Evolutionary conservation across 192 early-diverging fungal genomes (phyloP).

Genomic region (Irineochytrium annulatum): DNA sequence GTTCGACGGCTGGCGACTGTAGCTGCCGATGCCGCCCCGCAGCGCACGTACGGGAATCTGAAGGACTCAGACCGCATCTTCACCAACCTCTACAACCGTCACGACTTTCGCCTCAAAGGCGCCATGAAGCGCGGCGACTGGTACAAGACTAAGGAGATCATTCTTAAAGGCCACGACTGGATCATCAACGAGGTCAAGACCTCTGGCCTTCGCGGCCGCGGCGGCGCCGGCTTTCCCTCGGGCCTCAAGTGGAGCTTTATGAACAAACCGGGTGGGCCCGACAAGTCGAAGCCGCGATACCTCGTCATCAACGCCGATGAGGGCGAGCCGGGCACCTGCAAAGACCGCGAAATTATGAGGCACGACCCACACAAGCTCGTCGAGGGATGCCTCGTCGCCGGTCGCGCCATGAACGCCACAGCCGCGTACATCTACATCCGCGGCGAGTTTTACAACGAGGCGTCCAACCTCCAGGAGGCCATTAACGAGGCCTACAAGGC

Average conservation of each 20-base stretch:
- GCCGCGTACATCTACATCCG: conserved; percentile 98
- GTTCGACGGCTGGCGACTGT: too few species aligned
- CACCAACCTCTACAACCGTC: conserved; percentile 92
- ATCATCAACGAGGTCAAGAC: conserved; percentile 97
- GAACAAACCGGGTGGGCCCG: conserved; percentile 81
- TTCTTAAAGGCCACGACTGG: conserved; percentile 95
- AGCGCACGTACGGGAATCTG: conserved; percentile 49
- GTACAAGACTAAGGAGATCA: conserved; percentile 98
- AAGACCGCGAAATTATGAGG: conserved; percentile 93
- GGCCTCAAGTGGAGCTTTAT: conserved; percentile 99
- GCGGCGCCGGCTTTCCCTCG: conserved; percentile 96
- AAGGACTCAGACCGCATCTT: conserved; percentile 95
- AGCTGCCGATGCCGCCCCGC: conserved; percentile 6
- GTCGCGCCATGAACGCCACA: conserved; percentile 93
- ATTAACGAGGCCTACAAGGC: conserved; percentile 97
- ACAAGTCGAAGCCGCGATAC: conserved; percentile 74
- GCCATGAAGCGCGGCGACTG: conserved; percentile 96
- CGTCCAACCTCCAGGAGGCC: conserved; percentile 85
- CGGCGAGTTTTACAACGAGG: conserved; percentile 96
- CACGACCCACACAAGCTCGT: conserved; percentile 92
- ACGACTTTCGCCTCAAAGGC: conserved; percentile 85
- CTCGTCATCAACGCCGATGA: conserved; percentile 98
- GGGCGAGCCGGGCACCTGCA: conserved; percentile 98
- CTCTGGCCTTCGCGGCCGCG: conserved; percentile 84
- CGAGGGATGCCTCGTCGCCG: conserved; percentile 95